Conservation (phyloP, 805 yeast genomes). For the Teunomyces funiuensis region DNA sequence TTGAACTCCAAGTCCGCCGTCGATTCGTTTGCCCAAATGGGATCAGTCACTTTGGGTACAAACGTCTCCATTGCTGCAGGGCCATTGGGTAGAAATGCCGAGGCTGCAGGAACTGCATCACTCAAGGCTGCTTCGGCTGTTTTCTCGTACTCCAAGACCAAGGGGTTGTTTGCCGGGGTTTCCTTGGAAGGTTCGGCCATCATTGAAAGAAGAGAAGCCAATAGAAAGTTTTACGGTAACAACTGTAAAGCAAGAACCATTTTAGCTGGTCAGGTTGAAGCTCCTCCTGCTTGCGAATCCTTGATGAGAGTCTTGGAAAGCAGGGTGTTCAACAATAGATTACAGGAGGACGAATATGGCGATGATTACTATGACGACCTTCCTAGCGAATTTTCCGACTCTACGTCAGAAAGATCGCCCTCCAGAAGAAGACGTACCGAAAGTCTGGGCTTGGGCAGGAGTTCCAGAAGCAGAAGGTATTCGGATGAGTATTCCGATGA, state of each 20-base stretch:
- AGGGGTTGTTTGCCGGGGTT: slow-evolving; percentile 96
- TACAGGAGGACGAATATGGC: slow-evolving; percentile 52
- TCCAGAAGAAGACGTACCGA: slow-evolving; percentile 20
- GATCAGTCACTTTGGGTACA: slow-evolving; percentile 93
- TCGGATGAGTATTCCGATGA: slow-evolving; percentile 39
- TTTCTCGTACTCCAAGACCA: slow-evolving; percentile 90
- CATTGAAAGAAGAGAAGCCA: slow-evolving; percentile 96
- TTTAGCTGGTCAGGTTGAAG: slow-evolving; percentile 81
- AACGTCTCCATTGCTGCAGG: slow-evolving; percentile 96
- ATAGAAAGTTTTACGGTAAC: slow-evolving; percentile 89
- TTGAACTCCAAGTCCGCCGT: slow-evolving; percentile 87
- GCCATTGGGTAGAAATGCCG: slow-evolving; percentile 95
- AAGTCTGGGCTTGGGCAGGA: slow-evolving; percentile 10
- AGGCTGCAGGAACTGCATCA: slow-evolving; percentile 95
- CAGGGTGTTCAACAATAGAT: slow-evolving; percentile 69
- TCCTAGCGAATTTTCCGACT: slow-evolving; percentile 65
- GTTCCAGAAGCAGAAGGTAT: slow-evolving; percentile 21
- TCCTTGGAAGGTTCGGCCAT: slow-evolving; percentile 95
- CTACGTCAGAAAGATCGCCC: slow-evolving; percentile 41
- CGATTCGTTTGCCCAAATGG: slow-evolving; percentile 88
- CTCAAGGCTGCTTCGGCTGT: slow-evolving; percentile 84
- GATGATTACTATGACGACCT: slow-evolving; percentile 71
- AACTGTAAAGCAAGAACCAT: slow-evolving; percentile 86
- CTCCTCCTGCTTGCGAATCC: slow-evolving; percentile 89
- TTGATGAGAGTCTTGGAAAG: slow-evolving; percentile 83